Evolutionary conservation across 1,284 basidiomycete genomes (phyloP), one percentile per base, ranked within the genome.

Genomic region (Phaffia rhodozyma): DNA sequence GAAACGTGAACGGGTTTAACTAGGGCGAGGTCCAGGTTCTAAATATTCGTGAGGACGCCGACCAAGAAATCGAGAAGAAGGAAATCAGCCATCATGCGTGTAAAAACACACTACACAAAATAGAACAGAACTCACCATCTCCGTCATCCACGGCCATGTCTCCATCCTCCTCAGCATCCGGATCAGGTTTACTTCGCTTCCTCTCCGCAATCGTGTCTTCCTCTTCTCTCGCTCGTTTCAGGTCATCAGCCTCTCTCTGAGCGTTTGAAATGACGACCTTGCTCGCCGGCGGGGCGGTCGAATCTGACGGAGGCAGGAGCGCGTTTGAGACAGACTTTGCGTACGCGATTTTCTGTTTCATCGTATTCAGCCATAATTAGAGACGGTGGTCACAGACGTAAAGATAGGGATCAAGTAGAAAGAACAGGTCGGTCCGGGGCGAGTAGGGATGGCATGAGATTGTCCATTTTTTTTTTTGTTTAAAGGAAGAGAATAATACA

Each of bases 251-350:
- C 77, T 71, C 76, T 67, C 73, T 73, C 68, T 75, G 76, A n/a
- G 79, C 79, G 51, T 72, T 69, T 21, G 76, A 78, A 21, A 75
- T 70, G 2, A 73, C 74, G 29, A 77, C 62, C 65, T 75, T 74
- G 83, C 87, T 48, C 81, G 83, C 62, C 85, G 81, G 60, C 18
- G 56, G 55, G 61, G 67, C 87, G 87, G 71, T 81, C 78, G 67
- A 89, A 83, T 78, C 72, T 55, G 70, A 68, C 21, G 70, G 70
- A 13, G 72, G 80, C 59, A 83, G 76, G 13, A 87, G 89, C 51
- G 91, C 91, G 73, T 87, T 84, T 2, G 89, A 92, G 74, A 89
- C 86, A 32, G 82, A 79, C 75, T 87, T 89, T 55, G 91, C 87
- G 75, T 96, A 96, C 70, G 82, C 81, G 75, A 97, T 91, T 72